phyloP scores from a whole-genome alignment of 2,329 filamentous ascomycete species.

The Fusarium vanettenii region DNA sequence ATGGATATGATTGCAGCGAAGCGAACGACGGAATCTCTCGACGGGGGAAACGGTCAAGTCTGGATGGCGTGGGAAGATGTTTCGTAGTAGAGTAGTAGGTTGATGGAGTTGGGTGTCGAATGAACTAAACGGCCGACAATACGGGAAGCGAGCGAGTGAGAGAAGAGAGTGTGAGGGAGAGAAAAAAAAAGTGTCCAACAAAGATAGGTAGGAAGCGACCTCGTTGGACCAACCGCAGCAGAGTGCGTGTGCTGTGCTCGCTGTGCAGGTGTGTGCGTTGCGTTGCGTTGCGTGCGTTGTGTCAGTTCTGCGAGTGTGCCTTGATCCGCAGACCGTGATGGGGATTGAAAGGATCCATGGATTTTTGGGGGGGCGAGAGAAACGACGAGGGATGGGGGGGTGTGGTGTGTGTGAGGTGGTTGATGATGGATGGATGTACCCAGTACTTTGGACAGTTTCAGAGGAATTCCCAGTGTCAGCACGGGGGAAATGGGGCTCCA shows the following conservation, averaged over 20 bases:
- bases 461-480: not conserved
- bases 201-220: constrained; percentile 3
- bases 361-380: constrained; percentile 24
- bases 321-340: constrained; percentile 33
- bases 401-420: constrained; percentile 11
- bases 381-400: constrained; percentile 13
- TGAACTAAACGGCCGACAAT: constrained; percentile 22
- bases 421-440: constrained; percentile 17
- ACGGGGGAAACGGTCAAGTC: constrained; percentile 12
- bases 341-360: constrained; percentile 25
- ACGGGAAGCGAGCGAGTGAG: constrained; percentile 26
- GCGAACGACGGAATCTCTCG: constrained; percentile 34
- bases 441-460: constrained; percentile 8
- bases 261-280: constrained; percentile 14
- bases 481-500: constrained; percentile 10
- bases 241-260: constrained; percentile 27
- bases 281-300: constrained; percentile 24
- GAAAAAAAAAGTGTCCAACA: not conserved
- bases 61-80: not conserved
- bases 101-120: constrained; percentile 6
- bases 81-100: constrained; percentile 9
- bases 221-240: constrained; percentile 22
- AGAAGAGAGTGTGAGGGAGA: constrained; percentile 5
- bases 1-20: constrained; percentile 6
- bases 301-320: constrained; percentile 36